A percentile compares a stretch with the other conserved stretches of the same genome.
Evolutionary conservation across 2,329 filamentous ascomycete genomes (phyloP).

Genomic region (Kalaharituber pfeilii): DNA sequence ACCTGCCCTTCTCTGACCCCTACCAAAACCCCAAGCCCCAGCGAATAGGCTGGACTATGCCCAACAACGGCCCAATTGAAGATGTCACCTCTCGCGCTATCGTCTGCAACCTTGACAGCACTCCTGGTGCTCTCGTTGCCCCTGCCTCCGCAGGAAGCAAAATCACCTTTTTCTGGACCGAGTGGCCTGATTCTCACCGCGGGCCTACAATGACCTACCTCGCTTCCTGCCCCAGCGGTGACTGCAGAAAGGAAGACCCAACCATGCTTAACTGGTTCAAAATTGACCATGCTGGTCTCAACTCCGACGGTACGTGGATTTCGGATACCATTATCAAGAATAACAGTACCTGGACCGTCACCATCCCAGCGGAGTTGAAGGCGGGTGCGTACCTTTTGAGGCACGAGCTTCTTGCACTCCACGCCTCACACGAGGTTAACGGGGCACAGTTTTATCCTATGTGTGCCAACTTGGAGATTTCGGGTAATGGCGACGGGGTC

Average conservation of each 20-base stretch:
- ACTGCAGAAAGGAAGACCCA: constrained; percentile 31
- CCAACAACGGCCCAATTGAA: constrained; percentile 33
- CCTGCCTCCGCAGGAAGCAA: constrained; percentile 36
- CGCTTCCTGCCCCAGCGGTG: constrained; percentile 36
- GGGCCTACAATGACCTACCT: constrained; percentile 43
- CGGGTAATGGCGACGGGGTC: constrained; percentile 26
- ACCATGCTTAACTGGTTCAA: constrained; percentile 31
- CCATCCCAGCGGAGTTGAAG: constrained; percentile 26
- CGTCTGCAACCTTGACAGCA: constrained; percentile 32
- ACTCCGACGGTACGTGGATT: constrained; percentile 28
- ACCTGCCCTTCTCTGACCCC: constrained; percentile 18
- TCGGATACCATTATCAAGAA: constrained; percentile 33
- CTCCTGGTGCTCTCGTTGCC: constrained; percentile 38
- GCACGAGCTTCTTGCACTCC: constrained; percentile 38
- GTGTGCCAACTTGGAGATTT: constrained; percentile 35
- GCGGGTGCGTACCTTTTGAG: constrained; percentile 35
- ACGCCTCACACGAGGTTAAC: constrained; percentile 28
- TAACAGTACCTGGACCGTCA: constrained; percentile 34
- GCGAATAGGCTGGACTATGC: constrained; percentile 21
- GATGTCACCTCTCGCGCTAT: constrained; percentile 31
- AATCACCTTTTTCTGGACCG: constrained; percentile 39
- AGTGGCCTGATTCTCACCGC: constrained; percentile 30
- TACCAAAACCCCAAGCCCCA: constrained; percentile 18
- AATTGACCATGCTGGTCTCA: constrained; percentile 28
- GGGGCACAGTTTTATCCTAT: constrained; percentile 37